Evolutionary conservation across 2,329 filamentous ascomycete species (phyloP), one percentile per base, ranked within the genome.

Genomic region (Phaeosphaeriaceae sp.): DNA sequence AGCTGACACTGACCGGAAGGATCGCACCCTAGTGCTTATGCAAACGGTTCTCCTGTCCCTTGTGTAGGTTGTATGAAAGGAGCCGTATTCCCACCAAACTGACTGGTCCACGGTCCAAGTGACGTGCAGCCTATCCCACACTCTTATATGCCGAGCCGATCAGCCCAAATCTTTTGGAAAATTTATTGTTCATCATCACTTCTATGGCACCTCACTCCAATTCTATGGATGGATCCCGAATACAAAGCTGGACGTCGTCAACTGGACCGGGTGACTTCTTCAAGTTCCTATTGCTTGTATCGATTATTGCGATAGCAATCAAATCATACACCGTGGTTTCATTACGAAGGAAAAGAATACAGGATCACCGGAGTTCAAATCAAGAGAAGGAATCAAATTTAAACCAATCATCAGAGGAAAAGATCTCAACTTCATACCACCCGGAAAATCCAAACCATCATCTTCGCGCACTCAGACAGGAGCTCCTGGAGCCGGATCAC

Each of bases 41-140:
- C 60, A 49, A 68, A 67, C 61, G 55, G 59, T 56, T 60, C 55
- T 64, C 56, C 58, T 62, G 56, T 56, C 54, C 50, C 66, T 64
- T 55, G 62, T 65, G 68, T 69, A 50, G 60, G 68, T 70, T 61
- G 50, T 68, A 65, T 71, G 64, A 67, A 73, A 70, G 55, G 55
- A 49, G 51, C 37, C 42, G 39, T 23, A 42, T 55, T 54, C 60
- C 58, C 60, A 54, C 43, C 48, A 30, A 40, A 66, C 58, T 71
- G 60, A 73, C 66, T 63, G 61, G 58, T 54, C 54, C 51, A 52
- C 51, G 71, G 63, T 57, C 50, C 42, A 46, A 56, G 54, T 53
- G 44, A 58, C 57, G 63, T 71, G 66, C 66, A 69, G 58, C 59
- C 56, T 48, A 52, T 57, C 50, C 63, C 55, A 58, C 51, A 48